Conservation (phyloP, 2,329 filamentous ascomycete genomes). For the Beauveria australis region DNA sequence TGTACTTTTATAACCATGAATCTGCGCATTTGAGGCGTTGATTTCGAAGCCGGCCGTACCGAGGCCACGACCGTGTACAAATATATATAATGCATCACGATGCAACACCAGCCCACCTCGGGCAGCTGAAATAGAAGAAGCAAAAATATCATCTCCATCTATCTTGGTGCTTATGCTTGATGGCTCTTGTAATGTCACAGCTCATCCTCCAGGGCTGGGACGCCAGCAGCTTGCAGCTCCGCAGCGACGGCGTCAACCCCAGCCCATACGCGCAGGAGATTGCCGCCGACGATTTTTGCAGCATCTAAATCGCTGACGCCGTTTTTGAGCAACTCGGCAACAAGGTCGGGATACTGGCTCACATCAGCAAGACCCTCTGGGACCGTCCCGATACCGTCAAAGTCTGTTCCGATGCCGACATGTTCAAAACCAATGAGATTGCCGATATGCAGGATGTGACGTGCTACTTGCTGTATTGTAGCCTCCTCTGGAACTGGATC, state of each 20-base stretch:
- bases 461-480: slow-evolving; percentile 68
- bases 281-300: slow-evolving; percentile 68
- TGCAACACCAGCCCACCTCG: not conserved
- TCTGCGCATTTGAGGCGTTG: not conserved
- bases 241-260: slow-evolving; percentile 66
- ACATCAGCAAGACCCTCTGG: slow-evolving; percentile 78
- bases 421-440: slow-evolving; percentile 76
- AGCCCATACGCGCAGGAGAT: slow-evolving; percentile 76
- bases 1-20: slow-evolving; percentile 4
- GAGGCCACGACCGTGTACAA: slow-evolving; percentile 8
- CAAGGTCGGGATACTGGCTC: slow-evolving; percentile 69
- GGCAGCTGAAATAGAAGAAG: not conserved
- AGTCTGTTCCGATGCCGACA: slow-evolving; percentile 84
- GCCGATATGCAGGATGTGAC: slow-evolving; percentile 78
- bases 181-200: slow-evolving; percentile 14
- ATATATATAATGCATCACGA: not conserved
- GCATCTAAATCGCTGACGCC: slow-evolving; percentile 69
- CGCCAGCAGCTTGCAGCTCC: slow-evolving; percentile 52
- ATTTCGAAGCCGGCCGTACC: not conserved
- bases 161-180: not conserved
- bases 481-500: slow-evolving; percentile 58
- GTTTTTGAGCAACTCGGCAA: slow-evolving; percentile 63
- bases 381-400: slow-evolving; percentile 63
- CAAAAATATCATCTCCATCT: not conserved
- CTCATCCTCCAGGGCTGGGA: slow-evolving; percentile 46